A percentile compares a stretch with the other conserved stretches of the same genome.
Conservation (phyloP, 768 basidiomycete species). For the Pleurotus platypus region DNA sequence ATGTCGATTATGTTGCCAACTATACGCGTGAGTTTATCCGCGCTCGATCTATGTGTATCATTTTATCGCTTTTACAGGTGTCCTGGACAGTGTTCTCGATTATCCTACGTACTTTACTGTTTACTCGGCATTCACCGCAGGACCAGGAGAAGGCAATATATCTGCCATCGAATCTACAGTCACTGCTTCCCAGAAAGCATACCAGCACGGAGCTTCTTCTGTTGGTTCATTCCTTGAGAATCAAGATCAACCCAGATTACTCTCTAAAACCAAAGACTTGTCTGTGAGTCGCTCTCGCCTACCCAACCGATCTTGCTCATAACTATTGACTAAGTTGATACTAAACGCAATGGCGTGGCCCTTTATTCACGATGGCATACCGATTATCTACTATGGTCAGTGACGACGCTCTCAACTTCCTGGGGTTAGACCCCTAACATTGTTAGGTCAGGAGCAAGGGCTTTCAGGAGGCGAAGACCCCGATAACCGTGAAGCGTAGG, state of each 20-base stretch:
- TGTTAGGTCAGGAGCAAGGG: constrained; percentile 55
- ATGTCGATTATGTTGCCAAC: constrained; percentile 27
- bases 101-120: constrained; percentile 56
- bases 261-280: constrained; percentile 44
- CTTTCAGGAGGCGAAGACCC: constrained; percentile 56
- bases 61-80: constrained; percentile 24
- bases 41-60: background rate
- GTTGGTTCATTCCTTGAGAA: constrained; percentile 71
- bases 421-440: no score
- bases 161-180: constrained; percentile 22
- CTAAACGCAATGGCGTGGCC: constrained; percentile 62
- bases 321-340: constrained; percentile 16
- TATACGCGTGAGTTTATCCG: constrained; percentile 30
- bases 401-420: background rate
- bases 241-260: constrained; percentile 63
- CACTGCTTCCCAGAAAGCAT: constrained; percentile 36
- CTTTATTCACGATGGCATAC: constrained; percentile 68
- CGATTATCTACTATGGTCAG: constrained; percentile 63
- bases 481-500: constrained; percentile 58
- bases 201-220: constrained; percentile 33
- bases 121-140: constrained; percentile 48
- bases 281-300: constrained; percentile 25
- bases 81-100: constrained; percentile 56
- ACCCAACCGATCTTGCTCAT: background rate
- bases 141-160: constrained; percentile 44